Conservation (phyloP, 495 filamentous ascomycete species). For the Tuber magnatum region DNA sequence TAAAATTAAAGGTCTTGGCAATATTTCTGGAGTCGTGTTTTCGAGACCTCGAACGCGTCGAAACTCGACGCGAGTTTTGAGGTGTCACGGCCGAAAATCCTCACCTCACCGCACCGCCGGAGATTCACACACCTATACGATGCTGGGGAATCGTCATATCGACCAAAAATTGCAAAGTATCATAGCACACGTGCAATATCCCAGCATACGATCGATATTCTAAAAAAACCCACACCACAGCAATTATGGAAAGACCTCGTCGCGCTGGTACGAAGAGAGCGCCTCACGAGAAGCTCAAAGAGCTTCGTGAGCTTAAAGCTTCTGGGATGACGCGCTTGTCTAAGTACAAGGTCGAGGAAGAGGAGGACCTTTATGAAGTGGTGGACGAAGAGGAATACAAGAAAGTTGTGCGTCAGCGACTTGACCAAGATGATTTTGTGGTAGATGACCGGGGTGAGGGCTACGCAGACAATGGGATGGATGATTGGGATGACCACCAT, state of each 20-base stretch:
- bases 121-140: background rate
- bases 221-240: background rate
- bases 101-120: background rate
- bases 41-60: conserved; percentile 22
- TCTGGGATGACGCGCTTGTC: conserved; percentile 84
- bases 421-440: conserved; percentile 95
- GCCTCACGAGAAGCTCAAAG: conserved; percentile 53
- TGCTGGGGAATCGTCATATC: background rate
- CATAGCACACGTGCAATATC: background rate
- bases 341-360: conserved; percentile 80
- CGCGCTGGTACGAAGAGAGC: conserved; percentile 28
- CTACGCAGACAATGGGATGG: conserved; percentile 93
- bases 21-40: background rate
- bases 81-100: background rate
- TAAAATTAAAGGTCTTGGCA: conserved; percentile 11
- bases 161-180: background rate
- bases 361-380: conserved; percentile 83
- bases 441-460: conserved; percentile 90
- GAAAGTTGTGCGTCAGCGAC: conserved; percentile 78
- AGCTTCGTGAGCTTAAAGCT: conserved; percentile 75
- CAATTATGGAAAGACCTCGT: conserved; percentile 34
- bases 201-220: conserved; percentile 14
- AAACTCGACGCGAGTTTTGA: conserved; percentile 8
- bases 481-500: conserved; percentile 67
- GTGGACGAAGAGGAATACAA: conserved; percentile 97